Evolutionary conservation across 78 protist genomes (phyloP).

Genomic region (Dictyostelium discoideum): DNA sequence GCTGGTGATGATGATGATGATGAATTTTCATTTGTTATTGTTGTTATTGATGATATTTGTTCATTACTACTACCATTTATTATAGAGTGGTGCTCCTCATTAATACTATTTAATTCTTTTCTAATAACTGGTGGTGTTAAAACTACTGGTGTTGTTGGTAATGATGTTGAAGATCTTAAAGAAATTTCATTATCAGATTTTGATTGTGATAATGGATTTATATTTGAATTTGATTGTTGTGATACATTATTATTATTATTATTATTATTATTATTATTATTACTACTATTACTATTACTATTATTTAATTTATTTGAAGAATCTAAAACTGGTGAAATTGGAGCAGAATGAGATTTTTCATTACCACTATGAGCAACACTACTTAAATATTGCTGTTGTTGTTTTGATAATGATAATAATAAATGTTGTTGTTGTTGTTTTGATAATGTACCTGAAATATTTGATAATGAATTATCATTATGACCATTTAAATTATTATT

Average conservation of each 20-base stretch:
- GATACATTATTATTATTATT: not conserved
- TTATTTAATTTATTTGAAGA: not conserved
- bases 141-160: conserved; percentile 55
- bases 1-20: not conserved
- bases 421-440: not conserved
- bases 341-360: conserved; percentile 36
- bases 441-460: not conserved
- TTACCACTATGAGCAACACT: not conserved
- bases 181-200: conserved; percentile 1
- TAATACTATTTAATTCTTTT: conserved; percentile 12
- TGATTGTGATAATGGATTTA: not conserved
- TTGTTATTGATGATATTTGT: not conserved
- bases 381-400: conserved; percentile 14
- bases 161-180: conserved; percentile 35
- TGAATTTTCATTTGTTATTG: not conserved
- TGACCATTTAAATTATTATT: not conserved
- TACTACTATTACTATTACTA: no score
- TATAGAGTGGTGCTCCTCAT: not conserved
- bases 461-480: not conserved
- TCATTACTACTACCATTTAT: not conserved
- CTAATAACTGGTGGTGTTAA: conserved; percentile 44
- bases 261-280: no score
- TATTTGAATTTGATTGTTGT: not conserved
- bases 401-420: not conserved
- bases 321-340: conserved; percentile 52